Base-by-base conservation (phyloP, 805 yeast genomes). In the Crinitomyces ghanaensis region DNA sequence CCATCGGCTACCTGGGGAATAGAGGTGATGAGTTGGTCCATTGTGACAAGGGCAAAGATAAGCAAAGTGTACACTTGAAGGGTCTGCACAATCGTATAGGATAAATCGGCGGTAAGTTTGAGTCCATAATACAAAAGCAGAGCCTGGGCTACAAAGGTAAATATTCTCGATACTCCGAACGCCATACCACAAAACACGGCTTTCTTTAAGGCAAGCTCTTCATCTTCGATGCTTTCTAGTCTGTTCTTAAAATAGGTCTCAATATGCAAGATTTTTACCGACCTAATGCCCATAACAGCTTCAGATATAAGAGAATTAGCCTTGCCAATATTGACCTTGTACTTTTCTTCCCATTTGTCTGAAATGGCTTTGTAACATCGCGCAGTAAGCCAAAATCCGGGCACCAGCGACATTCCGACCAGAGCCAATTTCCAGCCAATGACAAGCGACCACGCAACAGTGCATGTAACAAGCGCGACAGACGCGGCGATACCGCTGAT, bases 341-440 rank as follows among this genome's bases (percentile, higher is more conserved):
- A 82, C 1, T 43, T 42, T 14, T 70, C 65, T 52, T 86, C 95
- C 41, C 65, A 65, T 6, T 42, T 51, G 38, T 69, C 74, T 20
- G 77, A 54, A 3, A 72, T 32, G 0, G 49, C 39, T 5, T 81
- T 72, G 51, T 73, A 82, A 1, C 62, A 28, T 0, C 60, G 54
- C 2, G 86, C 68, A 1, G 73, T 47, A 0, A 70, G 17, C 0
- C 70, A 45, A 32, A 81, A 72, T 8, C 74, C 41, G 0, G 95
- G 93, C 9, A 80, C 65, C 52, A 85, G 63, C 0, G 94, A 67
- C 7, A 86, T 46, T 2, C 94, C 93, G 2, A 83, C 91, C 6
- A 88, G 57, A 2, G 95, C 71, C 26, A 91, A 58, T 46, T 77
- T 80, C 97, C 97, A 91, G 0, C 95, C 95, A 7, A 66, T 51